A percentile compares a stretch with the other conserved stretches of the same genome.
These are phyloP conservation scores for Vaccinium myrtillus DNA, from an alignment of 148 eudicot species.

Conservation along the genomic window DNA sequence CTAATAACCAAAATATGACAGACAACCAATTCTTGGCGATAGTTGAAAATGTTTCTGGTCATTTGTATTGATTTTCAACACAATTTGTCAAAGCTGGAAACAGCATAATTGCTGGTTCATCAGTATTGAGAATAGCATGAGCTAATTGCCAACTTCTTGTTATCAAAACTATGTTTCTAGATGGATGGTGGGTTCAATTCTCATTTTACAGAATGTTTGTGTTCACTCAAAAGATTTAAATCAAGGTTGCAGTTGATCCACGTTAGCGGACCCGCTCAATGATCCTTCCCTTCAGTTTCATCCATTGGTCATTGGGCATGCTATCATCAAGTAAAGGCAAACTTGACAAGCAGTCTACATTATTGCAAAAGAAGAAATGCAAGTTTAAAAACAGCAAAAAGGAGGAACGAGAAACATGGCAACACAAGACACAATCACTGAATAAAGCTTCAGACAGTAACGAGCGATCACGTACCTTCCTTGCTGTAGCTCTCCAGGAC, in stretches of 20 bases:
- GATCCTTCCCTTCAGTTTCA: constrained; percentile 1
- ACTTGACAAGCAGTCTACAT: background rate
- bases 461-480: constrained; percentile 40
- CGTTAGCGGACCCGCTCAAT: background rate
- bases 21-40: background rate
- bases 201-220: too few relatives aligned
- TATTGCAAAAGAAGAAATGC: background rate
- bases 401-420: background rate
- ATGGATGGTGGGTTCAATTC: background rate
- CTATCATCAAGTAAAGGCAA: background rate
- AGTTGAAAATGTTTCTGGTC: background rate
- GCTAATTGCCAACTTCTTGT: background rate
- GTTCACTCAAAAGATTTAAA: background rate
- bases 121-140: background rate
- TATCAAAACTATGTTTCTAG: background rate
- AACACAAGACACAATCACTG: background rate
- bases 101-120: background rate
- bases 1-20: too few relatives aligned
- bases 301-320: background rate
- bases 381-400: background rate
- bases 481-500: constrained; percentile 87
- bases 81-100: background rate
- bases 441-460: background rate
- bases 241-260: background rate
- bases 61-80: background rate